Evolutionary conservation across 2,329 filamentous ascomycete species (phyloP).

Genomic region (Proliferodiscus dingleyae): DNA sequence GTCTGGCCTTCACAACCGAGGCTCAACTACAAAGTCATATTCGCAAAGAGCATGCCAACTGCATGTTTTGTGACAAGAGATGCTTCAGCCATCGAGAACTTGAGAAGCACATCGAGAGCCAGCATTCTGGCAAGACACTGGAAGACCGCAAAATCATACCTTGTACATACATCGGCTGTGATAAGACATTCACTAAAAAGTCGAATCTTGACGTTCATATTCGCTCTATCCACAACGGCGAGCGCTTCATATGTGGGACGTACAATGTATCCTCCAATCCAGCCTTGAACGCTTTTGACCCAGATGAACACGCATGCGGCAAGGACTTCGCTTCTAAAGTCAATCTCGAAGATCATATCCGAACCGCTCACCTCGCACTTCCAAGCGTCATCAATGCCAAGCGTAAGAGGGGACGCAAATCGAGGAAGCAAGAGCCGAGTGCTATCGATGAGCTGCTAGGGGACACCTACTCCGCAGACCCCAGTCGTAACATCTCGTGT

Average conservation of each 20-base stretch:
- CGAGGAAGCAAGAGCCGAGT: conserved; percentile 10
- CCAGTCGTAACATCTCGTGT: conserved; percentile 44
- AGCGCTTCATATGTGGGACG: conserved; percentile 74
- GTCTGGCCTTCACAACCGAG: conserved; percentile 66
- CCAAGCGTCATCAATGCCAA: conserved; percentile 4
- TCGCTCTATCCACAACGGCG: conserved; percentile 69
- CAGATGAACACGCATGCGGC: conserved; percentile 61
- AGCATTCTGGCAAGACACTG: conserved; percentile 61
- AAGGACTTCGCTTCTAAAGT: conserved; percentile 71
- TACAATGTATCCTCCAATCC: conserved; percentile 54
- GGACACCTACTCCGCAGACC: conserved; percentile 46
- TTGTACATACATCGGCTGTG: conserved; percentile 66
- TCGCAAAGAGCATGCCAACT: conserved; percentile 67
- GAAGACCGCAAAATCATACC: conserved; percentile 60
- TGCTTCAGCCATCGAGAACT: conserved; percentile 64
- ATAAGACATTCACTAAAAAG: conserved; percentile 72
- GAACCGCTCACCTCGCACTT: conserved; percentile 67
- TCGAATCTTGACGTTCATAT: conserved; percentile 82
- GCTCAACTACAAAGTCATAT: conserved; percentile 69
- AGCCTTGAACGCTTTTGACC: conserved; percentile 60
- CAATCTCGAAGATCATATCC: conserved; percentile 77
- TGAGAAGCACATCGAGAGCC: conserved; percentile 71
- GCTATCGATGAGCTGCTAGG: conserved; percentile 49
- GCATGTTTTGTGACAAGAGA: conserved; percentile 66
- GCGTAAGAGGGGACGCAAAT: conserved; percentile 5